These are phyloP conservation scores for Trichoderma reesei DNA, from an alignment of 495 filamentous ascomycete genomes.

Conservation along the genomic window DNA sequence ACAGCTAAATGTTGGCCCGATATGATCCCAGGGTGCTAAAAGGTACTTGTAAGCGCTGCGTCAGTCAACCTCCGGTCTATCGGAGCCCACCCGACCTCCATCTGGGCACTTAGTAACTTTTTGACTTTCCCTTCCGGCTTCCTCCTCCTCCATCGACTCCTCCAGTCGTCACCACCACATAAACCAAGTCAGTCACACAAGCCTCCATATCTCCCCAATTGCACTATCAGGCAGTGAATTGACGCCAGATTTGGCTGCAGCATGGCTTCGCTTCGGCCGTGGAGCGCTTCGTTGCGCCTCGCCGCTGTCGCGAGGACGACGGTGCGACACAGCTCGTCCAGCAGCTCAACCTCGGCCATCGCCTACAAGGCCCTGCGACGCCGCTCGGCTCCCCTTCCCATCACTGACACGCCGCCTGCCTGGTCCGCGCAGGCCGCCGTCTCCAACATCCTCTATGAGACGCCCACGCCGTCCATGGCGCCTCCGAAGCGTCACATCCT, in stretches of 20 bases:
- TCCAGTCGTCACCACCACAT: neutral
- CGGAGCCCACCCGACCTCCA: constrained; percentile 5
- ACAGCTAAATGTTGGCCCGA: neutral
- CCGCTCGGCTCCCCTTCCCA: constrained; percentile 73
- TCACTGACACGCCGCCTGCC: constrained; percentile 58
- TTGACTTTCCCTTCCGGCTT: neutral
- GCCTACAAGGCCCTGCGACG: constrained; percentile 97
- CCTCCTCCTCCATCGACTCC: neutral
- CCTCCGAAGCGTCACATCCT: constrained; percentile 91
- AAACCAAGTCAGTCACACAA: neutral
- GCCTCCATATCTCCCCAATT: neutral
- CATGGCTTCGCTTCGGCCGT: constrained; percentile 1
- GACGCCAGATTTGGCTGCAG: neutral
- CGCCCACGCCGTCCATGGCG: constrained; percentile 68
- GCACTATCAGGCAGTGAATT: neutral
- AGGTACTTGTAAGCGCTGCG: neutral
- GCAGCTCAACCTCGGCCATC: constrained; percentile 79
- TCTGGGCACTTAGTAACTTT: constrained; percentile 1
- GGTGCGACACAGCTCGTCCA: constrained; percentile 15
- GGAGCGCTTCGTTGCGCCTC: neutral
- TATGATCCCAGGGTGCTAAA: neutral
- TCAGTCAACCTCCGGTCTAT: constrained; percentile 8
- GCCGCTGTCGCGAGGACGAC: neutral
- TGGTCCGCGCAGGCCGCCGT: constrained; percentile 95
- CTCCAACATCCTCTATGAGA: constrained; percentile 97